These are phyloP conservation scores for Eimeria sp. DNA, from an alignment of 169 alveolate genomes.

Conservation along the genomic window DNA sequence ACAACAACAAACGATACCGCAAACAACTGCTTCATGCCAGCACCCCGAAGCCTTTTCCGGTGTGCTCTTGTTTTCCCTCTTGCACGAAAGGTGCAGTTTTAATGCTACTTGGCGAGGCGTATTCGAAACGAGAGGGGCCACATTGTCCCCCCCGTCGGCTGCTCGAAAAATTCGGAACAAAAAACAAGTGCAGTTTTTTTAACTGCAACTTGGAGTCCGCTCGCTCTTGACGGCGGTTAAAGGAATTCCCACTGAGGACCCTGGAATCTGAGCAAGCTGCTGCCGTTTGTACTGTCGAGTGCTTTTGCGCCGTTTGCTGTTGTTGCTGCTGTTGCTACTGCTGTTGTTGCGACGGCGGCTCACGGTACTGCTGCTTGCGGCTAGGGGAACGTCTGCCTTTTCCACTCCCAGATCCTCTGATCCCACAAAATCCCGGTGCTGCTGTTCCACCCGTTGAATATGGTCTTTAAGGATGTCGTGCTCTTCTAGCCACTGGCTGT, in stretches of 20 bases:
- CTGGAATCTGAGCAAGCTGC: background rate
- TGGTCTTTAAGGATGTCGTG: conserved; percentile 25
- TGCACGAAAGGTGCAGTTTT: conserved; percentile 1
- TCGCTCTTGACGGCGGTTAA: background rate
- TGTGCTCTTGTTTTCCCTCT: conserved; percentile 46
- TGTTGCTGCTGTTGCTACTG: conserved; percentile 58
- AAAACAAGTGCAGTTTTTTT: conserved; percentile 8
- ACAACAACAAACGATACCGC: background rate
- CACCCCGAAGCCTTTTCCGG: background rate
- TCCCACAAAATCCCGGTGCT: conserved; percentile 5
- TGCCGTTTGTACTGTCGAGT: conserved; percentile 55
- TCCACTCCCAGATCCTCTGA: background rate
- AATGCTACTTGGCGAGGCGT: background rate
- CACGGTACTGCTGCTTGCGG: background rate
- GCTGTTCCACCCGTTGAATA: conserved; percentile 65
- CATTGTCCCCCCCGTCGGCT: conserved; percentile 22
- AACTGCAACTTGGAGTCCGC: conserved; percentile 55
- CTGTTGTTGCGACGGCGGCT: conserved; percentile 51
- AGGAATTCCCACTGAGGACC: conserved; percentile 33
- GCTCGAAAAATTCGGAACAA: background rate
- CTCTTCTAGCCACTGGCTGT: conserved; percentile 64
- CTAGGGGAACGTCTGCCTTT: background rate
- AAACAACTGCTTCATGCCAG: background rate
- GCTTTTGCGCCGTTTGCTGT: conserved; percentile 27
- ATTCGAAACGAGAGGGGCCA: background rate